Evolutionary conservation across 371 early-diverging fungal genomes (phyloP), one percentile per base, ranked within the genome.

Genomic region (Haplosporangium sp.): DNA sequence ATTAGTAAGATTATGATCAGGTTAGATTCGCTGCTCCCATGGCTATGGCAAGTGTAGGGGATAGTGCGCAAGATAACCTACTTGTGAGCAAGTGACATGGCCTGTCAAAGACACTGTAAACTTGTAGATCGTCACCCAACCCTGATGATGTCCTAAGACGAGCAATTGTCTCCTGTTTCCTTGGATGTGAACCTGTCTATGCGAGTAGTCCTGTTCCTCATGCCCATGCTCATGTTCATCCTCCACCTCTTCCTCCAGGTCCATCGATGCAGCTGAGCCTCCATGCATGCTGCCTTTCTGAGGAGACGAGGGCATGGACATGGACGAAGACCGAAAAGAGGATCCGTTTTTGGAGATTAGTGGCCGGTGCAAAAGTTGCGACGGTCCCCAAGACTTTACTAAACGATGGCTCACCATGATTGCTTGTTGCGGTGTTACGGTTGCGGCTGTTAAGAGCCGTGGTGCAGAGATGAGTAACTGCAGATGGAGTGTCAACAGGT

Each of bases 371-470:
- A 55, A 64, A 51, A 38, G 38, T 43, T 62, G 41, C 20, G 57
- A 47, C 16, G 58, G 51, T 58, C 80, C 73, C 80, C 80, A 79
- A 18, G 68, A 60, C 65, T 73, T 79, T 64, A 79, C 73, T 69
- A 79, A 73, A 79, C 80, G 80, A 79, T 79, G 80, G 62, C 80
- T 79, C 80, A 79, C 80, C 80, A 60, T 79, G 62, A 73, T 62
- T 68, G 69, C 80, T 62, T 79, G 73, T 65, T 79, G 73, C 45
- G 80, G 61, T 40, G 73, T 73, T 29, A 79, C 80, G 23, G 69
- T 73, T n/a, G 51, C 66, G 38, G 80, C 73, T 45, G 80, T 79
- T 62, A 79, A 55, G 55, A 65, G 69, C n/a, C 69, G 60, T 8
- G 64, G 65, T 5, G 80, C 46, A 11, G 80, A 73, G 58, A 73